A percentile compares a stretch with the other conserved stretches of the same genome.
These are phyloP conservation scores for Chlamydomonas sphaeroides DNA, from an alignment of 139 green algal genomes.

Conservation along the genomic window DNA sequence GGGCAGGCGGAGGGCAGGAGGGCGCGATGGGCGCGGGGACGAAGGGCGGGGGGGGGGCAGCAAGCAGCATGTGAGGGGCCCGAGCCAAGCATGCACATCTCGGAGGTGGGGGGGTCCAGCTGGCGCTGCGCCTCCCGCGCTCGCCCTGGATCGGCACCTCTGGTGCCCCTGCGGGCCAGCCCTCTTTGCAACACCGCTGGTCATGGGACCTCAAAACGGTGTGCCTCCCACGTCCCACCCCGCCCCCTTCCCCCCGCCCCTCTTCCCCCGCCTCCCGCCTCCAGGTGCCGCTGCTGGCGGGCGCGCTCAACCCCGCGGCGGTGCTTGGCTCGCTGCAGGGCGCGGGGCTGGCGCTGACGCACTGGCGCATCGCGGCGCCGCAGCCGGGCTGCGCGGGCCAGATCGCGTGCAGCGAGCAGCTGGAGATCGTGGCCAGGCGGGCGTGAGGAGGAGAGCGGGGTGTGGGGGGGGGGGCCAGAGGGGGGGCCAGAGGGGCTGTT, in stretches of 20 bases:
- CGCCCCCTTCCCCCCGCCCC: too few relatives aligned
- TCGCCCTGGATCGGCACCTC: too few relatives aligned
- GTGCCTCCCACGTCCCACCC: not conserved
- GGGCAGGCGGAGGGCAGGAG: not conserved
- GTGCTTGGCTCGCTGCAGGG: slow-evolving; percentile 6
- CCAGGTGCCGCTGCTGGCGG: not conserved
- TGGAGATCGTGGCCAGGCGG: slow-evolving; percentile 17
- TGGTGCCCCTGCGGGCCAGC: too few relatives aligned
- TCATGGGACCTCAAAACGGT: not conserved
- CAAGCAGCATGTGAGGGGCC: not conserved
- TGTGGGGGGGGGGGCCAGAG: too few relatives aligned
- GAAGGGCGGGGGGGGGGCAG: too few relatives aligned
- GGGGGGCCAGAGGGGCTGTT: too few relatives aligned
- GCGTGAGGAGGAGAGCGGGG: not conserved
- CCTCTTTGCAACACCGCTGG: too few relatives aligned
- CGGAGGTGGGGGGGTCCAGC: not conserved
- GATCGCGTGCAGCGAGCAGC: slow-evolving; percentile 3
- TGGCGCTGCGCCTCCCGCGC: too few relatives aligned
- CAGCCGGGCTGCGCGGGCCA: slow-evolving; percentile 2
- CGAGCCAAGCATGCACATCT: not conserved
- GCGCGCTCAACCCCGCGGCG: slow-evolving; percentile 2
- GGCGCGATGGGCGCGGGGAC: not conserved
- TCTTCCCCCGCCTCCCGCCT: not conserved
- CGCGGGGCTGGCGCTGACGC: not conserved
- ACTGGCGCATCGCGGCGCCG: slow-evolving; percentile 7